Evolutionary conservation across 1,284 basidiomycete genomes (phyloP).

Genomic region (Ceratobasidium papillatum): DNA sequence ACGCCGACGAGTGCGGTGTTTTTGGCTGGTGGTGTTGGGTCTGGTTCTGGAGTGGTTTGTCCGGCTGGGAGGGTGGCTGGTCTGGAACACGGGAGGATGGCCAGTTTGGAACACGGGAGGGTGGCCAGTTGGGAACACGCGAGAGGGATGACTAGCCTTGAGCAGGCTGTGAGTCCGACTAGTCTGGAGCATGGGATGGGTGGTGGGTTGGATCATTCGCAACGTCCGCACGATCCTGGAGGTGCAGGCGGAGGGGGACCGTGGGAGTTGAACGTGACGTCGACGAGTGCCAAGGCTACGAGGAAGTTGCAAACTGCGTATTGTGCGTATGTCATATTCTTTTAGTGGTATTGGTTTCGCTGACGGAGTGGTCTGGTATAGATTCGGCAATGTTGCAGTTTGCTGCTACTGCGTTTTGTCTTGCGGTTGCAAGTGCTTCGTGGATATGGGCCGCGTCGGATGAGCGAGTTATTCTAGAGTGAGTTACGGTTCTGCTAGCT

Average conservation of each 20-base stretch:
- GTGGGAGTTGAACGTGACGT: constrained; percentile 8
- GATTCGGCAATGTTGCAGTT: constrained; percentile 37
- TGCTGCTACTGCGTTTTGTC: constrained; percentile 21
- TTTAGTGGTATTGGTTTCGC: background rate
- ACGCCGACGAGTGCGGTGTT: constrained; percentile 25
- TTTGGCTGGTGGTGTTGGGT: background rate
- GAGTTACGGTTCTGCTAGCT: background rate
- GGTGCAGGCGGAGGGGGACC: background rate
- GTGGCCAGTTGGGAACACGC: background rate
- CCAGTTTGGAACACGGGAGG: background rate
- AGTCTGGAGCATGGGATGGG: background rate
- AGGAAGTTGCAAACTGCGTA: constrained; percentile 32
- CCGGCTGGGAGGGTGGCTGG: no score
- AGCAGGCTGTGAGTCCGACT: background rate
- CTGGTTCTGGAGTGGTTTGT: background rate
- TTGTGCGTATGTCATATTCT: constrained; percentile 9
- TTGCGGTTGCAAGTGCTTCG: constrained; percentile 16
- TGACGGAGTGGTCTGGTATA: background rate
- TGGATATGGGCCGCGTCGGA: constrained; percentile 36
- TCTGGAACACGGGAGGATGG: background rate
- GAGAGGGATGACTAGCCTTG: background rate
- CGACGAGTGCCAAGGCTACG: constrained; percentile 8
- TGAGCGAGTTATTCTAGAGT: constrained; percentile 7
- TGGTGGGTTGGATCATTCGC: constrained; percentile 4
- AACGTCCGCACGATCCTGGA: constrained; percentile 21